Evolutionary conservation across 257 asterid species (phyloP).

Genomic region (Orobanche coerulescens): DNA sequence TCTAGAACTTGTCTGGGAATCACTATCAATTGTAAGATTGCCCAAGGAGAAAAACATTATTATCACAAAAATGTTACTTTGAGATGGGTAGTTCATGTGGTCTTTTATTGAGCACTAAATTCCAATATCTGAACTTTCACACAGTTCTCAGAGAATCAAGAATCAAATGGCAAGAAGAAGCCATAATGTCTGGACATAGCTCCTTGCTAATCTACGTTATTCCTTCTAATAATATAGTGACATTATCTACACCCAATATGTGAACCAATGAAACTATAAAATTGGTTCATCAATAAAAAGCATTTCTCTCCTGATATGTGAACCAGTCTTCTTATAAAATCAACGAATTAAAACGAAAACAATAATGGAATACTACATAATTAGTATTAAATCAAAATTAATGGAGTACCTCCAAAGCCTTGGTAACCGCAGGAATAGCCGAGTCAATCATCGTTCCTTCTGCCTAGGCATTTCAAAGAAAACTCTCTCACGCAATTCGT

Average conservation of each 20-base stretch:
- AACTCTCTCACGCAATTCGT: conserved; percentile 12
- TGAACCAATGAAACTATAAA: neutral
- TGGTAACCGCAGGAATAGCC: conserved; percentile 47
- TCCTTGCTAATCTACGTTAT: neutral
- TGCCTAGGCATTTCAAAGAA: conserved; percentile 36
- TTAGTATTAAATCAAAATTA: neutral
- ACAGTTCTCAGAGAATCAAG: neutral
- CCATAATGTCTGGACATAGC: neutral
- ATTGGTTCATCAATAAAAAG: neutral
- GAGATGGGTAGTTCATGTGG: conserved; percentile 6
- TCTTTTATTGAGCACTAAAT: neutral
- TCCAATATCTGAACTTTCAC: neutral
- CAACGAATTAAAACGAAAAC: neutral
- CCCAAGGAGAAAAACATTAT: neutral
- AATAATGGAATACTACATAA: neutral
- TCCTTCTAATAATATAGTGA: neutral
- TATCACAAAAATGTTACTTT: neutral
- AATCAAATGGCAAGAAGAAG: conserved; percentile 15
- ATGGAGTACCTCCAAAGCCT: conserved; percentile 52
- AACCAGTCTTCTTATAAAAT: neutral
- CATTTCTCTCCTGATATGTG: neutral
- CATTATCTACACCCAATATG: too few relatives aligned
- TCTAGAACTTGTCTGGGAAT: too few relatives aligned
- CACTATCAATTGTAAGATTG: too few relatives aligned
- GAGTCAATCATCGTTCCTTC: conserved; percentile 61